Conservation (phyloP, 2,329 filamentous ascomycete genomes). For the Microdochium nivale region DNA sequence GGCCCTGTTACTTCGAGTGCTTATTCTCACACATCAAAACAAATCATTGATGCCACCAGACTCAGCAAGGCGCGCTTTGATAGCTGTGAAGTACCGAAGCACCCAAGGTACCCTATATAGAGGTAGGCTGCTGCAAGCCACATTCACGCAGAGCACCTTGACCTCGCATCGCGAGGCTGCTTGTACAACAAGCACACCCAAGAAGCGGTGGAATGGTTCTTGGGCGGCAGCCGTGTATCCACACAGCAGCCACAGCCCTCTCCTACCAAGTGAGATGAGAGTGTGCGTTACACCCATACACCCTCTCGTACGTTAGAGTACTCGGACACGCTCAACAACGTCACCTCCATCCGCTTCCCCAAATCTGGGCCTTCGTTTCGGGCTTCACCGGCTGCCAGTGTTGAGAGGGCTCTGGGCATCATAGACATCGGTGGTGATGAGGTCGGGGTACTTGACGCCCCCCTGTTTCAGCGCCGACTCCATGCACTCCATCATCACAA, state of each 20-base stretch:
- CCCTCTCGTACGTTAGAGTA: background rate
- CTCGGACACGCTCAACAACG: background rate
- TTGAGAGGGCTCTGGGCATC: conserved; percentile 55
- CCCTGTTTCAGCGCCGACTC: conserved; percentile 46
- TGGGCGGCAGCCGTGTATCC: background rate
- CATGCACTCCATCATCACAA: conserved; percentile 75
- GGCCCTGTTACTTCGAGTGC: too few relatives aligned
- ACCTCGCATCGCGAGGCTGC: too few relatives aligned
- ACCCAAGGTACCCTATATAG: too few relatives aligned
- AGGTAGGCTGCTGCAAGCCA: background rate
- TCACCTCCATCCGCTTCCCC: background rate
- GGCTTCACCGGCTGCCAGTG: conserved; percentile 28
- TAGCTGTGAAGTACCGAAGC: too few relatives aligned
- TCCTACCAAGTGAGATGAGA: background rate
- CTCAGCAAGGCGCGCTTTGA: too few relatives aligned
- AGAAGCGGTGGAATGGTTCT: background rate
- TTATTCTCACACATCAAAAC: too few relatives aligned
- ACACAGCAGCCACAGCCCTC: background rate
- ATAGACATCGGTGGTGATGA: conserved; percentile 49
- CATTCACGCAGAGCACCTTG: background rate
- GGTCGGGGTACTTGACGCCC: conserved; percentile 42
- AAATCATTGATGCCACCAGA: too few relatives aligned
- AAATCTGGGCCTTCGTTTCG: background rate
- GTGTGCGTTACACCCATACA: background rate
- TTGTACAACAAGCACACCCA: background rate